Base-by-base conservation (phyloP, 108 stramenopile species). In the Cyclostephanos invisitatus region DNA sequence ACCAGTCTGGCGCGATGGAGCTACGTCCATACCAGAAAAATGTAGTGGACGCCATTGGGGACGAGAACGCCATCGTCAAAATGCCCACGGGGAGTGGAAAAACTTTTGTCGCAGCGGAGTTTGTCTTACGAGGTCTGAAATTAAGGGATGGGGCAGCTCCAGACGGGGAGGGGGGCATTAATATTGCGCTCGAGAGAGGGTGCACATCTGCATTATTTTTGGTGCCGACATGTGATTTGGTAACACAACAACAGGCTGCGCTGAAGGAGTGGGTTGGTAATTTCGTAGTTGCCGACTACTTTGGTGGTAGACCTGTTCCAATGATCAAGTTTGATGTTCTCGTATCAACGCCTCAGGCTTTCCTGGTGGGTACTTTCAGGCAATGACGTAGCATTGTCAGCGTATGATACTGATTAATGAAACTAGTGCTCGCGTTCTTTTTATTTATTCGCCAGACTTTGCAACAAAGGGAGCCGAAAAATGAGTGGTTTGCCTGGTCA, bases 51-150 rank as follows among this genome's bases (percentile, higher is more conserved):
- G 35, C 29, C 22, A 77, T 81, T 20, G 69, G 79, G 29, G 22
- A 72, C 24, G 27, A 63, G 9, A 84, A 84, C 29, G 64, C 75
- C 24, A 84, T 84, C 44, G 63, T 81, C 55, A 80, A 76, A 66
- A 80, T 84, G 83, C 83, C 79, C 25, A 84, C 78, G 2, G 83
- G 78, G 44, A 38, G 42, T 7, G 83, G 83, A 0, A 84, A 84
- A 38, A 84, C 83, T 2, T 69, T 81, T 48, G 75, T 84, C 27
- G 79, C 80, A 24, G 83, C 70, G n/a, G 75, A 83, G 35, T 72
- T 80, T 24, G 70, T 79, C 0, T 55, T 38, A 68, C 67, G 78
- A 24, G 32, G 29, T 6, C 54, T 62, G n/a, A 27, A 32, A 12
- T n/a, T 27, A 20, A 29, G 20, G 38, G 20, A 25, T 12, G 37